Evolutionary conservation across 768 basidiomycete genomes (phyloP), one percentile per base, ranked within the genome.

Genomic region (Amanita polypyramis): DNA sequence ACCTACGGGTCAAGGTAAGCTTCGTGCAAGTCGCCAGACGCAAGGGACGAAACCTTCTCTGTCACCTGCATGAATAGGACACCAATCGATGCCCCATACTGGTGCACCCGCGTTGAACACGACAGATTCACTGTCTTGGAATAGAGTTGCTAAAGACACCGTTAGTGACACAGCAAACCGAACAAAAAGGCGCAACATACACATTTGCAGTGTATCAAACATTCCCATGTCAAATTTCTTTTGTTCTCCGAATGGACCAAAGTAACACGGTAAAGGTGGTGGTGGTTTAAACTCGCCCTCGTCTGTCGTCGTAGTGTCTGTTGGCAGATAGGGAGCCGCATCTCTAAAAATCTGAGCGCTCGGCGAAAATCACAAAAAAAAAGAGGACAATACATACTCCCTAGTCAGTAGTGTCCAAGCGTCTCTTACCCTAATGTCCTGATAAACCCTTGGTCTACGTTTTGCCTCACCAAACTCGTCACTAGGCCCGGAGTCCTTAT

Each of bases 21-120:
- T 43, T 45, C 25, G 10, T 6, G 17, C 27, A 33, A 10, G 10
- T 11, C 7, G 5, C 45, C 32, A 38, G n/a, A 34, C 32, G 10
- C 11, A 38, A 41, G 25, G 15, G 3, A 19, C 2, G 6, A 58
- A 72, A 86, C 86, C 59, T 41, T 65, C 52, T 33, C 79, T 71
- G 42, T 81, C 79, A 30, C 72, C 66, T 17, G 69, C 63, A 51
- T 84, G 74, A 19, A 82, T 78, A 2, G 96, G 95, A 61, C 92
- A 93, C 94, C 94, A 98, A 54, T 94, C 91, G 30, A 95, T 58
- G 2, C 81, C 89, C 82, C 86, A 90, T n/a, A 89, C 85, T 0
- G 90, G 85, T 2, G 83, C 86, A 5, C 96, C 96, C 0, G 87
- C 84, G 52, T 84, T 88, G 62, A 97, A 84, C 1, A 95, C 68